A percentile compares a stretch with the other conserved stretches of the same genome.
Evolutionary conservation across 495 filamentous ascomycete species (phyloP).

Genomic region (Penicillium cosmopolitanum): DNA sequence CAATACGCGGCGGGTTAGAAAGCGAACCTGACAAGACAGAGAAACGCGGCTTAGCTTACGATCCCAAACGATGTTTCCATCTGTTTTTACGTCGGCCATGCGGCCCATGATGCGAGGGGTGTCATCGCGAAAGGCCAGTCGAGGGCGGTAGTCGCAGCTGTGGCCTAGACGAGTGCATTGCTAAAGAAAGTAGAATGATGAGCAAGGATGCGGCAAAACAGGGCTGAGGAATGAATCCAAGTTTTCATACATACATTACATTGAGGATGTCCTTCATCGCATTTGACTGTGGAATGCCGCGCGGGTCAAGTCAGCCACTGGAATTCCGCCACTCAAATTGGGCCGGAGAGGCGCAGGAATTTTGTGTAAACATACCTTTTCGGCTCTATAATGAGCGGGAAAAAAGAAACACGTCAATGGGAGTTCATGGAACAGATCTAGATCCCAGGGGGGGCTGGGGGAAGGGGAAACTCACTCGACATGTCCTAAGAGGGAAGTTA

Average conservation of each 20-base stretch:
- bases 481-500: constrained; percentile 42
- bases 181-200: constrained; percentile 26
- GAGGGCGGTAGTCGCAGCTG: constrained; percentile 60
- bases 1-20: not conserved
- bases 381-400: constrained; percentile 38
- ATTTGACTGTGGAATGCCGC: constrained; percentile 44
- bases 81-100: constrained; percentile 55
- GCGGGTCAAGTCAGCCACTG: constrained; percentile 16
- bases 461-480: constrained; percentile 44
- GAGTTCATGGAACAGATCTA: constrained; percentile 11
- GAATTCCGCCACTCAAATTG: constrained; percentile 7
- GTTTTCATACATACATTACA: constrained; percentile 46
- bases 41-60: constrained; percentile 49
- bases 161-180: constrained; percentile 61
- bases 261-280: constrained; percentile 56
- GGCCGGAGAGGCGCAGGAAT: not conserved
- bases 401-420: too few relatives aligned
- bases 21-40: not conserved
- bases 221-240: constrained; percentile 15
- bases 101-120: constrained; percentile 58
- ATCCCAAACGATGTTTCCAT: constrained; percentile 57
- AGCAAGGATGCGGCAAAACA: not conserved
- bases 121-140: constrained; percentile 59
- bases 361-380: constrained; percentile 45
- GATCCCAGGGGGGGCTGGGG: not conserved